phyloP scores from a whole-genome alignment of 2,329 filamentous ascomycete genomes.

The Xylariaceae sp. region DNA sequence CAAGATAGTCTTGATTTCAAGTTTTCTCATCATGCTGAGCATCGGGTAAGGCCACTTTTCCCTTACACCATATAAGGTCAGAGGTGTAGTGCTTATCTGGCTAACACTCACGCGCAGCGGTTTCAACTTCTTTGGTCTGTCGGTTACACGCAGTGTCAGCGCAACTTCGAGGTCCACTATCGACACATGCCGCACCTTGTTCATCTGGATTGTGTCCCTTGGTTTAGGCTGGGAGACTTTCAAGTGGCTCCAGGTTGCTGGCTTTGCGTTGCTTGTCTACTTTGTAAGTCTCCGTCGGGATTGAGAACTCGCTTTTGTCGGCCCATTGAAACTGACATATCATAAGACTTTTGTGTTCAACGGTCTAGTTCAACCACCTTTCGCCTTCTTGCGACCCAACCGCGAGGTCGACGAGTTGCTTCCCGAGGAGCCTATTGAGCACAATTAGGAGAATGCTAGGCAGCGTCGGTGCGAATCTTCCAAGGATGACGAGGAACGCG shows the following conservation, averaged over 20 bases:
- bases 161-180: conserved; percentile 94
- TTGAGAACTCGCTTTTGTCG: conserved; percentile 77
- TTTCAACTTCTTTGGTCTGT: conserved; percentile 98
- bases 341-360: conserved; percentile 30
- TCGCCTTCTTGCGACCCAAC: conserved; percentile 50
- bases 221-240: conserved; percentile 95
- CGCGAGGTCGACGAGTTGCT: conserved; percentile 61
- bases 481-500: no score
- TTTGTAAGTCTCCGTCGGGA: conserved; percentile 92
- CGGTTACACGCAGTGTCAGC: conserved; percentile 82
- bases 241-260: conserved; percentile 91
- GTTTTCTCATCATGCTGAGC: conserved; percentile 90
- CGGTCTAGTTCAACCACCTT: neutral
- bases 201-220: conserved; percentile 95
- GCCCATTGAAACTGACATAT: no score
- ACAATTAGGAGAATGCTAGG: conserved; percentile 32
- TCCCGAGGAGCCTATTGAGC: conserved; percentile 81
- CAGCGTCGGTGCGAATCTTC: no score
- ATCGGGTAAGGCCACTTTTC: conserved; percentile 70
- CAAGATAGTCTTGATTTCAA: conserved; percentile 68
- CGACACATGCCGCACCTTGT: conserved; percentile 93
- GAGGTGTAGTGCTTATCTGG: neutral
- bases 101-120: conserved; percentile 52
- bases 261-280: conserved; percentile 87
- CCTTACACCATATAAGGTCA: conserved; percentile 5